Base-by-base conservation (phyloP, 257 asterid species). In the Plectranthus barbatus region DNA sequence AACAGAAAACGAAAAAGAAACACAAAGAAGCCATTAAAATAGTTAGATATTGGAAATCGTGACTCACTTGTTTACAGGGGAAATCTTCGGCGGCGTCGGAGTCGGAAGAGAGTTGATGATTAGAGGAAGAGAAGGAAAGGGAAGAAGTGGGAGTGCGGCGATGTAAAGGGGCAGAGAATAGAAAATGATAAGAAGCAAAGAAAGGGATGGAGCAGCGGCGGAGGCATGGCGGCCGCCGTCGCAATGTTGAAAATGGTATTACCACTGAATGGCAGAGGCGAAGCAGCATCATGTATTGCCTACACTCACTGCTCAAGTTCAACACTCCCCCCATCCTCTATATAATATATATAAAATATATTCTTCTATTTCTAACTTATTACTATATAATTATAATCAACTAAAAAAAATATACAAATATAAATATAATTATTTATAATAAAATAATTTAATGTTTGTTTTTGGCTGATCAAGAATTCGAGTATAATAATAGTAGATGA, bases 21-120 rank as follows among this genome's bases (percentile, higher is more conserved):
- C 14, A 19, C 13, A 14, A 63, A 37, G 39, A 15, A 52, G 56
- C n/a, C n/a, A n/a, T n/a, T n/a, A n/a, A n/a, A n/a, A n/a, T n/a
- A n/a, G n/a, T 31, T n/a, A 18, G 15, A 31, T 31, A 9, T 46
- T 20, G 12, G 37, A 39, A 66, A 69, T 18, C 40, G 45, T 9
- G 21, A 26, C 58, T 64, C 66, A 80, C 91, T 71, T 84, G 87
- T 71, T 77, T 79, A 3, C 78, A 72, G 45, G 77, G 74, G 51
- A 77, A 54, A 17, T 77, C 73, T 2, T 72, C 84, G 4, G 41
- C 45, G 45, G 49, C 68, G 46, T 71, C 69, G 41, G 55, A 26
- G 56, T 67, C 24, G 11, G 73, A 44, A 60, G 31, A 26, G 31
- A 26, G 31, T 5, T 26, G 31, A 26, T 26, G 31, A 26, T 26